These are phyloP conservation scores for Sphaerulina vaccinii DNA, from an alignment of 2,329 filamentous ascomycete species.

Conservation along the genomic window DNA sequence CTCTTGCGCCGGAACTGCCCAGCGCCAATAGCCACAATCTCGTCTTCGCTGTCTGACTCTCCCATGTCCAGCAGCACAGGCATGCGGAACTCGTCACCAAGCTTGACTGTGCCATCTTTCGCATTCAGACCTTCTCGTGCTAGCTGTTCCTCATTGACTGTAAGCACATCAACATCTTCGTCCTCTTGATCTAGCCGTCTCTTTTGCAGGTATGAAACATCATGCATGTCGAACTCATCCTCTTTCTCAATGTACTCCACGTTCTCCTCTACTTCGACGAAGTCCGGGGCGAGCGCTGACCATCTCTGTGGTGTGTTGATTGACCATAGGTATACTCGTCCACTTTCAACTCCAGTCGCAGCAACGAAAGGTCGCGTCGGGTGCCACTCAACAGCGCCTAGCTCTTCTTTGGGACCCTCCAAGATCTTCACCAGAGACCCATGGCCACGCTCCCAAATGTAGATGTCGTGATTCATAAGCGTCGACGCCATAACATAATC, in stretches of 20 bases:
- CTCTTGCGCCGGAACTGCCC: slow-evolving; percentile 88
- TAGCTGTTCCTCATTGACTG: slow-evolving; percentile 61
- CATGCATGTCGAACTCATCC: slow-evolving; percentile 97
- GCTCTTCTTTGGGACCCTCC: slow-evolving; percentile 93
- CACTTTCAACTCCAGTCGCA: slow-evolving; percentile 88
- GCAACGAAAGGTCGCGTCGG: slow-evolving; percentile 82
- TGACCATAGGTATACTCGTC: slow-evolving; percentile 93
- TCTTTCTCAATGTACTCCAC: slow-evolving; percentile 94
- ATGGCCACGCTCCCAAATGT: slow-evolving; percentile 94
- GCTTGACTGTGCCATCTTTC: slow-evolving; percentile 54
- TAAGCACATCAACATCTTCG: slow-evolving; percentile 87
- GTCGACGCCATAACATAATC: slow-evolving; percentile 97
- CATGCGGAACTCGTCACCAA: slow-evolving; percentile 70
- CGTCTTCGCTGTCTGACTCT: slow-evolving; percentile 93
- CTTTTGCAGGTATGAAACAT: slow-evolving; percentile 90
- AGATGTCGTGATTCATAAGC: slow-evolving; percentile 97
- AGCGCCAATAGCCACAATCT: slow-evolving; percentile 65
- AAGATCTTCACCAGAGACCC: slow-evolving; percentile 95
- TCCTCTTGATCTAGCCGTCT: slow-evolving; percentile 87
- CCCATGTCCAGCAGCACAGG: slow-evolving; percentile 90
- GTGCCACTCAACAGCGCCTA: slow-evolving; percentile 97
- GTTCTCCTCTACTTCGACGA: slow-evolving; percentile 96
- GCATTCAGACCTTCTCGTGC: slow-evolving; percentile 34
- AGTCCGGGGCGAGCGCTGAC: slow-evolving; percentile 95
- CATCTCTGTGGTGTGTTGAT: slow-evolving; percentile 93